Conservation (phyloP, 1,139 yeast genomes). For the Hyphopichia khmerensis region DNA sequence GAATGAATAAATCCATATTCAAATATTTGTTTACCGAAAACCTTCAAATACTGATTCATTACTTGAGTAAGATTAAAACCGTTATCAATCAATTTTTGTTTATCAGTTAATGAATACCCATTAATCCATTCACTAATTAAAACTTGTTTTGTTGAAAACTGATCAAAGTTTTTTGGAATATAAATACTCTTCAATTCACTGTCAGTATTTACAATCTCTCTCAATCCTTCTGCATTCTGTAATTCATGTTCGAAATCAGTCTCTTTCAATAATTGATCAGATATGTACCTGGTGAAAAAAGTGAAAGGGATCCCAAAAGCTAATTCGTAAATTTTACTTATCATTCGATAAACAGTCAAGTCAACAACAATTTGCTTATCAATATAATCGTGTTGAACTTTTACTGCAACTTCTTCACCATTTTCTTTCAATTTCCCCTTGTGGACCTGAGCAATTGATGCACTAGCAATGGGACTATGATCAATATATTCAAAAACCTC, state of each 20-base stretch:
- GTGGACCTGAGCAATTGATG: slow-evolving; percentile 76
- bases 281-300: slow-evolving; percentile 55
- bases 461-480: slow-evolving; percentile 63
- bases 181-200: slow-evolving; percentile 19
- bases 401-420: slow-evolving; percentile 65
- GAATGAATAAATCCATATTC: slow-evolving; percentile 76
- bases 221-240: slow-evolving; percentile 42
- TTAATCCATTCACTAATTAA: slow-evolving; percentile 76
- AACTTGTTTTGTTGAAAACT: slow-evolving; percentile 49
- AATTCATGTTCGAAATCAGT: slow-evolving; percentile 60
- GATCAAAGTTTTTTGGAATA: slow-evolving; percentile 53
- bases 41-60: slow-evolving; percentile 52
- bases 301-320: slow-evolving; percentile 66
- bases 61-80: slow-evolving; percentile 44
- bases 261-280: slow-evolving; percentile 58
- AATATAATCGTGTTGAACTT: slow-evolving; percentile 66
- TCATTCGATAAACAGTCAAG: slow-evolving; percentile 52
- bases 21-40: slow-evolving; percentile 70
- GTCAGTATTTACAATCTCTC: slow-evolving; percentile 22
- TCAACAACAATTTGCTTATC: slow-evolving; percentile 58
- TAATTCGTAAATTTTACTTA: slow-evolving; percentile 54
- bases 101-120: slow-evolving; percentile 56
- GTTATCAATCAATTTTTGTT: slow-evolving; percentile 36
- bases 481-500: slow-evolving; percentile 48
- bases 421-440: slow-evolving; percentile 43